Evolutionary conservation across 495 filamentous ascomycete genomes (phyloP).

Genomic region (Neurospora sp.): DNA sequence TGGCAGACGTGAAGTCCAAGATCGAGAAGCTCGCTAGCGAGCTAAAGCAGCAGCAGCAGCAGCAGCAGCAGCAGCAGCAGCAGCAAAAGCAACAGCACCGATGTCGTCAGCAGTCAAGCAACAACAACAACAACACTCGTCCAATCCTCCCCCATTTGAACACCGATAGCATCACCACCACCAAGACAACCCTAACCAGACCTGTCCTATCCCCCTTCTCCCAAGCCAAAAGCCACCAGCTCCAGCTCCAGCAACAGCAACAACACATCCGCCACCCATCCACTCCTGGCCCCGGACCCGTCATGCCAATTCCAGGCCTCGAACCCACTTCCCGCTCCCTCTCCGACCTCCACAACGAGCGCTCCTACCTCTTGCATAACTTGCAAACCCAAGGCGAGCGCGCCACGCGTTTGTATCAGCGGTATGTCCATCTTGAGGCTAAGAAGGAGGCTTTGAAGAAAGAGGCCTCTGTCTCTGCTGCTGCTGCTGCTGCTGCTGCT

Average conservation of each 20-base stretch:
- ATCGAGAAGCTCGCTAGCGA: background rate
- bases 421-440: slow-evolving; percentile 20
- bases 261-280: background rate
- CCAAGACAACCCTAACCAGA: background rate
- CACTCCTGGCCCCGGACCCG: background rate
- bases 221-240: background rate
- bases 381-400: slow-evolving; percentile 27
- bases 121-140: background rate
- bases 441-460: background rate
- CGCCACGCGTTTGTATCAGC: slow-evolving; percentile 21
- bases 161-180: background rate
- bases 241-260: background rate
- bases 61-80: background rate
- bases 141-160: background rate
- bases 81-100: background rate
- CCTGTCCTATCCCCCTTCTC: background rate
- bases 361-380: slow-evolving; percentile 25
- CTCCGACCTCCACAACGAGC: slow-evolving; percentile 29
- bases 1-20: background rate
- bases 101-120: background rate
- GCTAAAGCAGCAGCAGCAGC: background rate
- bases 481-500: too few relatives aligned
- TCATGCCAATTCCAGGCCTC: slow-evolving; percentile 10
- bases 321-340: slow-evolving; percentile 20
- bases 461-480: background rate